Percentiles rank a stretch among this genome's conserved stretches.
phyloP scores from a whole-genome alignment of 371 early-diverging fungal species.

The Nosema muscidifuracis region DNA sequence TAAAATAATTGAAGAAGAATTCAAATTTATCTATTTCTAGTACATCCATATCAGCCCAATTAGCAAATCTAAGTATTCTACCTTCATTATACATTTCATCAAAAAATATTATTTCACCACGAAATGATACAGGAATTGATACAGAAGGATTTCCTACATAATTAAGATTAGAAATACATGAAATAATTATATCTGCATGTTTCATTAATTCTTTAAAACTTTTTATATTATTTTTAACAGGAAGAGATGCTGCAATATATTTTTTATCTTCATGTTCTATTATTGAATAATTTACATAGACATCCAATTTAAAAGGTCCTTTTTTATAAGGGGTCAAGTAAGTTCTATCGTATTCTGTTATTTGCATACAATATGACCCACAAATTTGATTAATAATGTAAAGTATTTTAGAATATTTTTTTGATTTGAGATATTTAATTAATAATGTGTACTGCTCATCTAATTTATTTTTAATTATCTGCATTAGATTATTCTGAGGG shows the following conservation, averaged over 20 bases:
- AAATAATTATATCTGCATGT: neutral
- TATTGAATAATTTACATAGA: constrained; percentile 1
- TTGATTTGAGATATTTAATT: too few species aligned
- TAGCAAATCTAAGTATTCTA: constrained; percentile 29
- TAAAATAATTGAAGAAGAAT: constrained; percentile 20
- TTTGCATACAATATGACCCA: neutral
- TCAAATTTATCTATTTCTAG: constrained; percentile 6
- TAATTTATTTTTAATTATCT: too few species aligned
- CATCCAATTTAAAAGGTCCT: neutral
- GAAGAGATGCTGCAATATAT: neutral
- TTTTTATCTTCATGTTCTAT: neutral
- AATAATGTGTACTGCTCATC: too few species aligned
- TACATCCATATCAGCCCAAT: constrained; percentile 41
- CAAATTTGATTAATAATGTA: neutral
- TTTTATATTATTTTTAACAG: neutral
- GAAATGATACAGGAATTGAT: neutral
- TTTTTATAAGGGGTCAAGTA: neutral
- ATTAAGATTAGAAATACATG: neutral
- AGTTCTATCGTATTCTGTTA: neutral
- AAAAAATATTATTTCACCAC: constrained; percentile 15
- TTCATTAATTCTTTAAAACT: neutral
- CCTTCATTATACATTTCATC: constrained; percentile 29
- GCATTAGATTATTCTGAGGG: too few species aligned
- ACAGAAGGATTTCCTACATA: neutral
- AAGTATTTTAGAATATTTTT: too few species aligned